These are phyloP conservation scores for Dinochytrium kinnereticum DNA, from an alignment of 371 early-diverging fungal species.

Conservation along the genomic window DNA sequence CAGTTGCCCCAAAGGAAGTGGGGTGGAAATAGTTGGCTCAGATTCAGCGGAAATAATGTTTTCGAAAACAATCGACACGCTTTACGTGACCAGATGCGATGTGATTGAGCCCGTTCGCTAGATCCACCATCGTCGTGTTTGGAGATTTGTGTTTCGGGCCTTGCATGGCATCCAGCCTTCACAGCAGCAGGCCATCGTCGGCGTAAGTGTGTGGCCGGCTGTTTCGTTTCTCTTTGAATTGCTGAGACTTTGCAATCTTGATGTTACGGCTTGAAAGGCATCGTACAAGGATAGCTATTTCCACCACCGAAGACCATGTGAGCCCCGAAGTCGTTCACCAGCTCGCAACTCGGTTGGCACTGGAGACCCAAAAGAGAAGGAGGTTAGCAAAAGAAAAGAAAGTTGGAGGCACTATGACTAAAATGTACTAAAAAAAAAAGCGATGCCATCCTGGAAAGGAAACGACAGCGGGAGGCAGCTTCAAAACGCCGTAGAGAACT, in stretches of 20 bases:
- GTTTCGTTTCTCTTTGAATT: no score
- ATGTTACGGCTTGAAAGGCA: no score
- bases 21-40: no score
- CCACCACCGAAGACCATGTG: background rate
- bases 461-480: slow-evolving; percentile 10
- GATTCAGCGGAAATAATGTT: no score
- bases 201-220: background rate
- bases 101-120: no score
- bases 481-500: background rate
- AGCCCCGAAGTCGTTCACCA: background rate
- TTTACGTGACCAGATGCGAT: no score
- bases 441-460: slow-evolving; percentile 5
- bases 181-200: background rate
- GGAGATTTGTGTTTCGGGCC: no score
- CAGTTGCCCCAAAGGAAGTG: no score
- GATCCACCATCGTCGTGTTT: no score
- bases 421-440: background rate
- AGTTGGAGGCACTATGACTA: background rate
- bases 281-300: background rate
- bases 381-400: background rate
- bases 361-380: slow-evolving; percentile 8
- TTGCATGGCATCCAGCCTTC: background rate
- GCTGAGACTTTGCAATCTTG: no score
- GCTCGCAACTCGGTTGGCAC: slow-evolving; percentile 3
- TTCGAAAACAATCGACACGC: no score